A percentile compares a stretch with the other conserved stretches of the same genome.
Conservation (phyloP, 2,329 filamentous ascomycete genomes). For the Fusarium xyrophilum region DNA sequence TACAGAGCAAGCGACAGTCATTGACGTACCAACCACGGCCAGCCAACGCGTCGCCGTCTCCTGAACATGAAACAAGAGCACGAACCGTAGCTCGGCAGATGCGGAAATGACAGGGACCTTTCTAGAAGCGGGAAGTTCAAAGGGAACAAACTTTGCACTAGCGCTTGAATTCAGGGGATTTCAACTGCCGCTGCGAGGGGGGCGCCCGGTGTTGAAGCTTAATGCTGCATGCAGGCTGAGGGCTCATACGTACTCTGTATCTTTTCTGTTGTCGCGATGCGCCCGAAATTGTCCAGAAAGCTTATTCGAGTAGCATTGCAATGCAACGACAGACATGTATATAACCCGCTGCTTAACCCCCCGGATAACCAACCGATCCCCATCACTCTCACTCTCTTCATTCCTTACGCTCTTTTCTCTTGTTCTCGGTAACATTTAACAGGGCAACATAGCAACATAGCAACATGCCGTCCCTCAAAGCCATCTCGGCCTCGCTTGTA, state of each 20-base stretch:
- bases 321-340: constrained; percentile 12
- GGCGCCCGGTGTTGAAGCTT: background rate
- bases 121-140: constrained; percentile 1
- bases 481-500: constrained; percentile 18
- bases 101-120: constrained; percentile 15
- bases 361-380: background rate
- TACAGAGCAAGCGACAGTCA: background rate
- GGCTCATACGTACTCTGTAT: background rate
- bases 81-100: background rate
- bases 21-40: background rate
- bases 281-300: background rate
- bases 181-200: constrained; percentile 16
- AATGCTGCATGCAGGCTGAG: background rate
- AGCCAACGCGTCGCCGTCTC: background rate
- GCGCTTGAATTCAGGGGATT: background rate
- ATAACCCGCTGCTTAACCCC: background rate
- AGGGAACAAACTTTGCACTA: constrained; percentile 16
- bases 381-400: background rate
- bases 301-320: constrained; percentile 1
- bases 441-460: no score
- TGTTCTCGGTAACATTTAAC: background rate
- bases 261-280: background rate
- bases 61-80: background rate
- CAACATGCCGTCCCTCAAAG: constrained; percentile 7
- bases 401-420: constrained; percentile 5